These are phyloP conservation scores for Talaromyces sp. DNA, from an alignment of 2,329 filamentous ascomycete species.

Conservation along the genomic window DNA sequence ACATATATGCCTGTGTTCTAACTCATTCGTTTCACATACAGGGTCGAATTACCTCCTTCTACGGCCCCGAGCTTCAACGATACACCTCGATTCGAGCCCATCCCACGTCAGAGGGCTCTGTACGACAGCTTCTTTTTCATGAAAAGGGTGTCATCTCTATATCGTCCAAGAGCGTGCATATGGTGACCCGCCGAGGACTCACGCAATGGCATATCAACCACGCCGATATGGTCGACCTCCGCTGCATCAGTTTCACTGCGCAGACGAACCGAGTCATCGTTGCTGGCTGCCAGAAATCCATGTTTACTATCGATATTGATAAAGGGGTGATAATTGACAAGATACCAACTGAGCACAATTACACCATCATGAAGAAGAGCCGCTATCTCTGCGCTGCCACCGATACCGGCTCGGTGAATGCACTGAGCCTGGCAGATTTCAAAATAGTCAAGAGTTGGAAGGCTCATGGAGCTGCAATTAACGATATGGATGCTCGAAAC, in stretches of 20 bases:
- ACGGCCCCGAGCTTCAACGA: slow-evolving; percentile 74
- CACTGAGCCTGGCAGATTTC: slow-evolving; percentile 75
- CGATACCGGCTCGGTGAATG: slow-evolving; percentile 72
- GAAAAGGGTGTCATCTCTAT: slow-evolving; percentile 87
- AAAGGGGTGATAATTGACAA: slow-evolving; percentile 69
- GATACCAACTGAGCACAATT: slow-evolving; percentile 68
- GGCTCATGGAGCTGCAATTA: slow-evolving; percentile 81
- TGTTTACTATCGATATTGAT: slow-evolving; percentile 71
- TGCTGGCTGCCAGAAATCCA: slow-evolving; percentile 77
- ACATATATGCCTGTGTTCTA: background rate
- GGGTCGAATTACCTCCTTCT: slow-evolving; percentile 87
- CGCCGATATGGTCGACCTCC: slow-evolving; percentile 74
- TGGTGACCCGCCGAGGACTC: slow-evolving; percentile 75
- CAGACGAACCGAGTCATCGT: slow-evolving; percentile 81
- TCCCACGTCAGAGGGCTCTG: slow-evolving; percentile 64
- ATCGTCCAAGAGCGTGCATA: slow-evolving; percentile 77
- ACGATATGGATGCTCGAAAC: slow-evolving; percentile 94
- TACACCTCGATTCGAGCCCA: slow-evolving; percentile 91
- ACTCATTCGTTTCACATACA: slow-evolving; percentile 33
- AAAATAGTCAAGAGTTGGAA: slow-evolving; percentile 81
- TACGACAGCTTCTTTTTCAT: slow-evolving; percentile 86
- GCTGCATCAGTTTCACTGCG: slow-evolving; percentile 93
- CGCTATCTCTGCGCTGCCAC: slow-evolving; percentile 92
- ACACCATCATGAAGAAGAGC: slow-evolving; percentile 83
- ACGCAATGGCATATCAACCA: slow-evolving; percentile 85